Evolutionary conservation across 2,329 filamentous ascomycete species (phyloP).

Genomic region (Trichoderma sp.): DNA sequence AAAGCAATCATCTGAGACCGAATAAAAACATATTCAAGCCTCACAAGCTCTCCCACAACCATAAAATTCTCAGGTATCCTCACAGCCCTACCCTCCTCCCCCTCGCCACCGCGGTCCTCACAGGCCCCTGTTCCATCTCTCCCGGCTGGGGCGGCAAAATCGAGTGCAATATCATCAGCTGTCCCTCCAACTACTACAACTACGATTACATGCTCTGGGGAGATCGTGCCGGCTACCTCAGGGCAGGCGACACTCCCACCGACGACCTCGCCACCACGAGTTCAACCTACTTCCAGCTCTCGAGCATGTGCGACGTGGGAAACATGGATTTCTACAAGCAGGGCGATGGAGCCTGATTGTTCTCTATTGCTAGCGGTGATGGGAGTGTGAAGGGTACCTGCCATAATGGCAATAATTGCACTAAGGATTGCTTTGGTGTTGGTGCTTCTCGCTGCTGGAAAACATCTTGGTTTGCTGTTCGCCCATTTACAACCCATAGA

Average conservation of each 20-base stretch:
- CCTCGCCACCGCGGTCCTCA: background rate
- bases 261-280: background rate
- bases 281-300: background rate
- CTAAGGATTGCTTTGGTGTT: background rate
- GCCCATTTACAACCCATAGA: background rate
- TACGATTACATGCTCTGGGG: background rate
- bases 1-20: background rate
- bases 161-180: background rate
- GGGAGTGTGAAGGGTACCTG: background rate
- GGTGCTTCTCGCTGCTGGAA: background rate
- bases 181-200: constrained; percentile 4
- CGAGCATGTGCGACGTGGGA: background rate
- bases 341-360: background rate
- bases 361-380: background rate
- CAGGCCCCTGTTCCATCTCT: background rate
- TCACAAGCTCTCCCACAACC: background rate
- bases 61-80: background rate
- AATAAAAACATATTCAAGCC: background rate
- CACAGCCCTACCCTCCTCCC: background rate
- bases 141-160: background rate
- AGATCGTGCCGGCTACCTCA: background rate
- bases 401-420: background rate
- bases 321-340: constrained; percentile 5
- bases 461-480: background rate
- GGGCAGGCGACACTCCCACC: background rate